Percentiles rank a stretch among this genome's conserved stretches.
Evolutionary conservation across 345 rosid genomes (phyloP).

Genomic region (Lepidium didymum): DNA sequence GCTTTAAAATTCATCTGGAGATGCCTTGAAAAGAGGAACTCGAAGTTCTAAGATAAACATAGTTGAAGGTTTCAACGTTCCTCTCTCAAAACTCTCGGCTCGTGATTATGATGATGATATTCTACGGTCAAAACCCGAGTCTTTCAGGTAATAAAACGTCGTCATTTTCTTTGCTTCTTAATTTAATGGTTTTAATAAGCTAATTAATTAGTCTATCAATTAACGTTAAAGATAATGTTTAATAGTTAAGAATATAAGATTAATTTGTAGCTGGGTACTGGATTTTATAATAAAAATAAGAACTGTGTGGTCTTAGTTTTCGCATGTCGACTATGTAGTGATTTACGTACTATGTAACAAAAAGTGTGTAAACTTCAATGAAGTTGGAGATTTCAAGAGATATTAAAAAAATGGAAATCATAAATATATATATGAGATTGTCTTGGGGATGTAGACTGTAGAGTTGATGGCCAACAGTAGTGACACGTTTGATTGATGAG

Average conservation of each 20-base stretch:
- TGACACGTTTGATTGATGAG: too few relatives aligned
- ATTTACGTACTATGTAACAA: too few relatives aligned
- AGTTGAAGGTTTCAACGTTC: constrained; percentile 69
- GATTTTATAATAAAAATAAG: neutral
- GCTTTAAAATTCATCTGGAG: constrained; percentile 51
- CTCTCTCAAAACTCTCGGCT: constrained; percentile 30
- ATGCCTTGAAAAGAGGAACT: constrained; percentile 33
- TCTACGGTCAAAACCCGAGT: constrained; percentile 15
- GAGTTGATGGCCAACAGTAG: too few relatives aligned
- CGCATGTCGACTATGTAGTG: neutral
- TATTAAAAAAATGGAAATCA: too few relatives aligned
- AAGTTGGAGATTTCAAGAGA: too few relatives aligned
- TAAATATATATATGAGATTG: too few relatives aligned
- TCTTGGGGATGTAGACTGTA: too few relatives aligned
- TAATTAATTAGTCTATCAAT: neutral
- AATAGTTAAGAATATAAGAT: neutral
- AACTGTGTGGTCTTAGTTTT: neutral
- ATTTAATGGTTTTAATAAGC: neutral
- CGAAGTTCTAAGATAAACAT: constrained; percentile 28
- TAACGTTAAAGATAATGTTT: neutral
- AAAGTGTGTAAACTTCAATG: too few relatives aligned
- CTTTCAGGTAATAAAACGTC: constrained; percentile 53
- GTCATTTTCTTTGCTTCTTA: neutral
- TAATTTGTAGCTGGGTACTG: neutral
- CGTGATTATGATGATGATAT: neutral